Base-by-base conservation (phyloP, 345 rosid genomes). In the Boechera retrofracta region DNA sequence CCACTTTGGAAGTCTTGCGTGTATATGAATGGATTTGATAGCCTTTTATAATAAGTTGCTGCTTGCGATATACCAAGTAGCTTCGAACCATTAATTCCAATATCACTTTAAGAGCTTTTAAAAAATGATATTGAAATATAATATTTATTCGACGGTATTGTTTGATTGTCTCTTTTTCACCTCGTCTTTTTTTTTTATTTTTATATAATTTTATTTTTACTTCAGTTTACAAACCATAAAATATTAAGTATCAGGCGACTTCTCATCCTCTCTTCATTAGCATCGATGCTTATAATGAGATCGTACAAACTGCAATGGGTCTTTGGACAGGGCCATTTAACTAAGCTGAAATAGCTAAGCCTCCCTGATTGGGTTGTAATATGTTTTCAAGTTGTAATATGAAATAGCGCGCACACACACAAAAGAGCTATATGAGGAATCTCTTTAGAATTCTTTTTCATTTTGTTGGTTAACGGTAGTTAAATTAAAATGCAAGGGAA, bases 181-280 rank as follows among this genome's bases (percentile, higher is more conserved):
- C 15, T 24, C 10, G 59, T 2, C 5, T 11, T 28, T 28, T 11
- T 28, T 28, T 28, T 28, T 28, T 28, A 28, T 12, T 11, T 15
- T 5, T 26, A 26, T 51, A 35, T 18, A 49, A 49, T 15, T 15
- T 57, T 7, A 32, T 2, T 32, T 33, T n/a, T 35, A 35, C 28
- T 60, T 60, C 15, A 16, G 62, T 59, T 58, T 33, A 59, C 63
- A 33, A n/a, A 59, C 29, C 28, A 16, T 10, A 59, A 35, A 15
- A 59, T 9, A 59, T 16, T 59, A 5, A 35, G 28, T 59, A 35
- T 6, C 8, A 28, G 16, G 36, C 9, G 8, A 47, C 51, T 47
- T 42, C 15, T 42, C 47, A 42, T 39, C 4, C 42, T 7, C 10
- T 41, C 45, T 41, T 41, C 45, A 41, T 42, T 42, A 41, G 15